These are phyloP conservation scores for Pontederia paniculata DNA, from an alignment of 176 grass and related monocot genomes.

Conservation along the genomic window DNA sequence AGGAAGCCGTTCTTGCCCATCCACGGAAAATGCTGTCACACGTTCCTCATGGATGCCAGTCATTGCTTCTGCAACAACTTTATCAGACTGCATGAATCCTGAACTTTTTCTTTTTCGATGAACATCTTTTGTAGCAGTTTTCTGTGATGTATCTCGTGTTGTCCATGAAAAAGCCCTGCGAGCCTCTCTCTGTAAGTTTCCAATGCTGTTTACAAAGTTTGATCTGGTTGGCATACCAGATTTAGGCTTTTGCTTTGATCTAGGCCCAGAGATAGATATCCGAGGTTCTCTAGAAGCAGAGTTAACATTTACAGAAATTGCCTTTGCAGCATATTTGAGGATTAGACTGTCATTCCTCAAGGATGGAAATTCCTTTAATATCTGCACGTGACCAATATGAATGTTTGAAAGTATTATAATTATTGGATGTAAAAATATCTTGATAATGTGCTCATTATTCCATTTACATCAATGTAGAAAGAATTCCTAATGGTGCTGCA, in stretches of 20 bases:
- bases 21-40: conserved; percentile 37
- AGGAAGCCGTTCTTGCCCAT: conserved; percentile 68
- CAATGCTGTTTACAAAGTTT: conserved; percentile 78
- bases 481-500: neutral
- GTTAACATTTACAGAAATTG: conserved; percentile 58
- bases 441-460: no score
- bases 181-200: conserved; percentile 81
- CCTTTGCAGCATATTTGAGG: conserved; percentile 69
- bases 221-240: conserved; percentile 40
- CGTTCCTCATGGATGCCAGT: conserved; percentile 49
- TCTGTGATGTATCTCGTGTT: conserved; percentile 49
- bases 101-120: conserved; percentile 83
- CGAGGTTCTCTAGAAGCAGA: conserved; percentile 58
- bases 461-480: neutral
- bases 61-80: conserved; percentile 45
- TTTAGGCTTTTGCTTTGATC: conserved; percentile 64
- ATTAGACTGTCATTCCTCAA: conserved; percentile 87
- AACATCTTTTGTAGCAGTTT: conserved; percentile 41
- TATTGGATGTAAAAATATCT: no score
- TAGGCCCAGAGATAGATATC: conserved; percentile 36
- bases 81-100: conserved; percentile 47
- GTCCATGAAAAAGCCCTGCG: conserved; percentile 88
- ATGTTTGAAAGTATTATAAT: neutral
- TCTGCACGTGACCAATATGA: conserved; percentile 38
- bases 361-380: conserved; percentile 88